Evolutionary conservation across 345 rosid genomes (phyloP).

Genomic region (Citrus trifoliata): DNA sequence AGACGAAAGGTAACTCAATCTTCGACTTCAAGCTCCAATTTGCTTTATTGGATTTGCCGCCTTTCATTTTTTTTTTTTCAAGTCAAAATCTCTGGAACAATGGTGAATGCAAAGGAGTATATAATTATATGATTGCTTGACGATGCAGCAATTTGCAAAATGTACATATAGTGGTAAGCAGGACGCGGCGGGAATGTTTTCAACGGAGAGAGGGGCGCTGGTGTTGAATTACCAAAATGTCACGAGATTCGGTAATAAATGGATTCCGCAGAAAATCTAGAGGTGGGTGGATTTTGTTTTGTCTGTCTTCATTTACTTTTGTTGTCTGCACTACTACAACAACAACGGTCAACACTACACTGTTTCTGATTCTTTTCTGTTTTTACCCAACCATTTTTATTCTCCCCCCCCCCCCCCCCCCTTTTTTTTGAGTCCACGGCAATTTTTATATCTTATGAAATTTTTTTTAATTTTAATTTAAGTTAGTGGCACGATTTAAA

Average conservation of each 20-base stretch:
- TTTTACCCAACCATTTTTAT: too few relatives aligned
- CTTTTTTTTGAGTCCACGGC: too few relatives aligned
- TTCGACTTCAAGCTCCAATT: slow-evolving; percentile 32
- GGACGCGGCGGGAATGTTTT: slow-evolving; percentile 11
- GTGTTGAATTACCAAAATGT: neutral
- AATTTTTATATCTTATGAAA: too few relatives aligned
- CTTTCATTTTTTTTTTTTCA: slow-evolving; percentile 22
- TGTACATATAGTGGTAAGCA: neutral
- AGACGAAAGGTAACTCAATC: slow-evolving; percentile 30
- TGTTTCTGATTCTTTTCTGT: neutral
- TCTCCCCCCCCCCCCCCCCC: too few relatives aligned
- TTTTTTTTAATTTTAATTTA: too few relatives aligned
- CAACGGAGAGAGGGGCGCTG: neutral
- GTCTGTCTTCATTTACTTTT: neutral
- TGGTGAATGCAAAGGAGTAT: neutral
- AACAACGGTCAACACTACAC: neutral
- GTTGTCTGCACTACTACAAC: too few relatives aligned
- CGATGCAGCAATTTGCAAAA: neutral
- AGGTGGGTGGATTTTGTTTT: too few relatives aligned
- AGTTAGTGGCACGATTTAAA: too few relatives aligned
- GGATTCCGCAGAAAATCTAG: neutral
- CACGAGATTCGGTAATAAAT: neutral
- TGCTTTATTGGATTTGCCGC: slow-evolving; percentile 18
- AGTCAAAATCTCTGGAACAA: neutral
- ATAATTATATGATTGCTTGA: neutral